phyloP scores from a whole-genome alignment of 352 stramenopile genomes.

The Pythium aquatile region DNA sequence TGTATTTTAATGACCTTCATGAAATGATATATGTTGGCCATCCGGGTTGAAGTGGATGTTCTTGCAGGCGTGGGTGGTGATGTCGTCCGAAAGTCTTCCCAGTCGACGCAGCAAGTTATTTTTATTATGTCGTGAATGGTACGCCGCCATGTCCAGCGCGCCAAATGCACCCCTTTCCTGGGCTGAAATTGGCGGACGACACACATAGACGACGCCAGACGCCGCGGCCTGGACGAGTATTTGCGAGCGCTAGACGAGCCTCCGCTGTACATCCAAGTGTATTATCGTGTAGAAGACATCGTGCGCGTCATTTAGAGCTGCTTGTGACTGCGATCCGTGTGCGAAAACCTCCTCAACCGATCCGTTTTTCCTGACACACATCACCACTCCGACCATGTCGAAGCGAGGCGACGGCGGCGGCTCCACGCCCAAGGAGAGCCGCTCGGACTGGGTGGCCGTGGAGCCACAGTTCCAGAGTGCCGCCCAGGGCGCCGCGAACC shows the following conservation, averaged over 20 bases:
- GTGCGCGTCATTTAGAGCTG: constrained; percentile 8
- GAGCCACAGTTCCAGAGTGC: constrained; percentile 73
- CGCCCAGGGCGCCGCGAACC: constrained; percentile 21
- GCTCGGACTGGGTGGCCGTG: constrained; percentile 74
- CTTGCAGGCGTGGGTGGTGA: background rate
- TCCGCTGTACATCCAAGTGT: background rate
- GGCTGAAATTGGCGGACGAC: constrained; percentile 17
- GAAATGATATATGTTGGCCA: constrained; percentile 11
- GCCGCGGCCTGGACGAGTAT: constrained; percentile 3
- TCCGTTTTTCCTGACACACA: background rate
- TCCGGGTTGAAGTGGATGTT: constrained; percentile 19
- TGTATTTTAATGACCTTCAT: background rate
- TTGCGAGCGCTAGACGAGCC: background rate
- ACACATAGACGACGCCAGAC: background rate
- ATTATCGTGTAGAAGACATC: background rate
- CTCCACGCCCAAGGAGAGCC: constrained; percentile 53
- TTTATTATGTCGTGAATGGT: constrained; percentile 19
- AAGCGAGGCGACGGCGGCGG: constrained; percentile 9
- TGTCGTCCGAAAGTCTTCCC: constrained; percentile 13
- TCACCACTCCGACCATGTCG: constrained; percentile 7
- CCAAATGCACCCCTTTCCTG: constrained; percentile 18
- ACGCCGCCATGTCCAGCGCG: constrained; percentile 10
- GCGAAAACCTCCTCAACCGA: background rate
- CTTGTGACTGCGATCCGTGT: background rate
- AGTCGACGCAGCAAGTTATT: too few species aligned